Conservation (phyloP, 768 basidiomycete genomes). For the Hygrophorus russula region DNA sequence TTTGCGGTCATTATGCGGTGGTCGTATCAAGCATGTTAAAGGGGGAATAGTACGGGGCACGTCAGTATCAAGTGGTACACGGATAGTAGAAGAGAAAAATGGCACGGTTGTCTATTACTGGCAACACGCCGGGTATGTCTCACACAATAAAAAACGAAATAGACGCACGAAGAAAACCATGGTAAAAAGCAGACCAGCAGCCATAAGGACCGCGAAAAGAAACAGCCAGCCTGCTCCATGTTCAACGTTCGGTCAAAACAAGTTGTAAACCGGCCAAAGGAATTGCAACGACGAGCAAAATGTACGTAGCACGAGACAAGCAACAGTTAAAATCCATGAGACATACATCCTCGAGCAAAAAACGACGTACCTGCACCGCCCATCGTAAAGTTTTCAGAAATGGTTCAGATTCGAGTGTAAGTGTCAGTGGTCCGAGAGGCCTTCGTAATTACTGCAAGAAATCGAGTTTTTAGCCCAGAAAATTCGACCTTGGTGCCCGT, state of each 20-base stretch:
- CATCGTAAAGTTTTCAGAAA: slow-evolving; percentile 17
- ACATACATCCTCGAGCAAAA: neutral
- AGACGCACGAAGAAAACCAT: slow-evolving; percentile 97
- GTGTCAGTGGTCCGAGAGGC: no score
- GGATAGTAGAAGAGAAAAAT: neutral
- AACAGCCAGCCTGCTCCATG: slow-evolving; percentile 77
- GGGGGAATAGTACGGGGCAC: neutral
- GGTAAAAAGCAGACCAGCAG: slow-evolving; percentile 91
- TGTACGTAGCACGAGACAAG: neutral
- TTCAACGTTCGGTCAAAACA: neutral
- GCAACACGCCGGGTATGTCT: neutral
- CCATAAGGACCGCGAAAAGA: slow-evolving; percentile 91
- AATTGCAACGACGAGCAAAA: neutral
- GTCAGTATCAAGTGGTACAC: no score
- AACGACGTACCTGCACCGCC: slow-evolving; percentile 29
- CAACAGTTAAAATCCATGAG: neutral
- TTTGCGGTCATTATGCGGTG: neutral
- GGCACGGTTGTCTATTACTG: neutral
- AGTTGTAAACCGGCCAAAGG: no score
- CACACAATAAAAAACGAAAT: neutral
- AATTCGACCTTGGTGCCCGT: no score
- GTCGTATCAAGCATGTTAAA: neutral
- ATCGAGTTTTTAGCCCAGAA: no score
- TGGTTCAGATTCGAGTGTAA: neutral
- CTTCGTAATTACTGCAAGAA: no score